Evolutionary conservation across 2,329 filamentous ascomycete genomes (phyloP), one percentile per base, ranked within the genome.

Genomic region (Tolypocladium amazonense): DNA sequence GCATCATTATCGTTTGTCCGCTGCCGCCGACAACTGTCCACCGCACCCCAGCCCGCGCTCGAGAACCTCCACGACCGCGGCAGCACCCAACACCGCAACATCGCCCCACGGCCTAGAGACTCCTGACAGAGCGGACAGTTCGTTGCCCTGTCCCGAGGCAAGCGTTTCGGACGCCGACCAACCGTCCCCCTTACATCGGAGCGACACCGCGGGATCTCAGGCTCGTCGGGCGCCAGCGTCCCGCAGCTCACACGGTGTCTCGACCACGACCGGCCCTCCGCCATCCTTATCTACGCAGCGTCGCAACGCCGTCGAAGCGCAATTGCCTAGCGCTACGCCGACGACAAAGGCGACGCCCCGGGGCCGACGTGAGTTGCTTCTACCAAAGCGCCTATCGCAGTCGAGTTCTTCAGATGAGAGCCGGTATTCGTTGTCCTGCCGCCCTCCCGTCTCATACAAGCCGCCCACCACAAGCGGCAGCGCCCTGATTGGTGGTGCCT

Each of bases 391-490:
- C 23, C 65, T 78, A 37, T 68, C 71, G 50, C 66, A 65, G 60
- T 66, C 69, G 41, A 76, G 72, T 53, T 69, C 73, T 59, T 69
- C 79, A 59, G 77, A 83, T 78, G 82, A 82, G 61, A 78, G 73
- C 68, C 77, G 76, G 62, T 65, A 67, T 58, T 53, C 52, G 67
- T 67, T 69, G 68, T 71, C 64, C 61, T 74, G 69, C 69, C 75
- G 71, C 72, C 81, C 68, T 33, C 81, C 81, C 27, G 71, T 81
- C 60, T 83, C 81, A 27, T 82, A 79, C 70, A 79, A 76, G 64
- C 73, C 74, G 33, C 76, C 74, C 55, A 67, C 69, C 58, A 71
- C 61, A 56, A 61, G 65, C 61, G 66, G 66, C 59, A 67, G 66
- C 61, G 65, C 66, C 57, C 72, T 77, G 61, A 62, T 69, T 43